Conservation (phyloP, 257 asterid genomes). For the Euphrasia confusa region DNA sequence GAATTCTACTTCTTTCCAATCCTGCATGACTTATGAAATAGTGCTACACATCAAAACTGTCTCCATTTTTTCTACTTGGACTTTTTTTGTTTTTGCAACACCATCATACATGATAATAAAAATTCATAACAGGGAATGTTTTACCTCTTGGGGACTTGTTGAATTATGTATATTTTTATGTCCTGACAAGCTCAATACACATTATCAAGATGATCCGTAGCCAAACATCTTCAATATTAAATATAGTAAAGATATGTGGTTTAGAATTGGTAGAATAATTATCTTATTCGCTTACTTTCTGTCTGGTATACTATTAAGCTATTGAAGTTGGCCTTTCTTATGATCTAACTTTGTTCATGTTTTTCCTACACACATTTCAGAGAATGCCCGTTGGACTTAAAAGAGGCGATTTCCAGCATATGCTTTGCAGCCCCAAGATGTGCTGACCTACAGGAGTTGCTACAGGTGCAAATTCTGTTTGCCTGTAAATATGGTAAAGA, state of each 20-base stretch:
- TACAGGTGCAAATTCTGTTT: conserved; percentile 69
- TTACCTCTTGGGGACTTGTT: background rate
- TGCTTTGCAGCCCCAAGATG: conserved; percentile 99
- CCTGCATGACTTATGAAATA: background rate
- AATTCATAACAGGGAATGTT: background rate
- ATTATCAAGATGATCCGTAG: background rate
- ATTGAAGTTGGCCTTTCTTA: background rate
- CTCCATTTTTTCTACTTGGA: background rate
- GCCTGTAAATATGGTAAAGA: conserved; percentile 88
- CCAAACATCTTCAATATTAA: background rate
- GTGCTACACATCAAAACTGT: background rate
- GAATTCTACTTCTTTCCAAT: conserved; percentile 3
- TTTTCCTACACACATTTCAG: conserved; percentile 30
- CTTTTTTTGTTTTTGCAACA: background rate
- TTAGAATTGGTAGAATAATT: background rate
- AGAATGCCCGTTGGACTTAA: conserved; percentile 96
- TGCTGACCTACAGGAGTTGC: conserved; percentile 85
- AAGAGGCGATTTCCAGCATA: conserved; percentile 91
- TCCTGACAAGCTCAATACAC: background rate
- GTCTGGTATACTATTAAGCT: background rate
- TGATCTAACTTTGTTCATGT: background rate
- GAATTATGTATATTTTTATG: background rate
- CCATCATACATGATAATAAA: background rate
- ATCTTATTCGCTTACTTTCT: background rate
- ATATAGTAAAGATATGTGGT: too few species aligned